phyloP scores from a whole-genome alignment of 1,284 basidiomycete genomes.

The Sporisorium graminicola region DNA sequence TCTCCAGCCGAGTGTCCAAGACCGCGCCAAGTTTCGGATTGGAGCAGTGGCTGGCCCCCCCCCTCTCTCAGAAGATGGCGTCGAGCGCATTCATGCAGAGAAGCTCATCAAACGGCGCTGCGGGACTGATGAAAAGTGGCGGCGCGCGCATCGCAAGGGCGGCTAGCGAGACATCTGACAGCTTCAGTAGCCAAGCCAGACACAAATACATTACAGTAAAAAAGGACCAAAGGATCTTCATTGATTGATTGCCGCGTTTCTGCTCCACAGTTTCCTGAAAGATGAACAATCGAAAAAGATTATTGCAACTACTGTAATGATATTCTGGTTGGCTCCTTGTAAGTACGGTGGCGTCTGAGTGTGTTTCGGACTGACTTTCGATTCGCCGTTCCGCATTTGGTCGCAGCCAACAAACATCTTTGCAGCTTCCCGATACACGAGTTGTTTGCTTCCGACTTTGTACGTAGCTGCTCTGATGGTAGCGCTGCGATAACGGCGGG shows the following conservation, averaged over 20 bases:
- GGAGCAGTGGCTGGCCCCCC: neutral
- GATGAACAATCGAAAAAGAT: too few species aligned
- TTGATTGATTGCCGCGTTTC: too few species aligned
- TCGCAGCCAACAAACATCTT: neutral
- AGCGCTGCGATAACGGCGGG: neutral
- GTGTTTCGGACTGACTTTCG: conserved; percentile 10
- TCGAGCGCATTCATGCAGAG: neutral
- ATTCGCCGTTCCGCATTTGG: conserved; percentile 13
- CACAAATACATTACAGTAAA: too few species aligned
- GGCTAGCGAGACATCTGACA: conserved; percentile 33
- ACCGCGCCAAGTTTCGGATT: conserved; percentile 34
- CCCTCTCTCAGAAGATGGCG: neutral
- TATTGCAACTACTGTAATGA: too few species aligned
- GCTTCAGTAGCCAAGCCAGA: neutral
- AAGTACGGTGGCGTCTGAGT: conserved; percentile 11
- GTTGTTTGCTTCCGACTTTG: neutral
- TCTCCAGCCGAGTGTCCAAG: conserved; percentile 24
- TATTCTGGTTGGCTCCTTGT: too few species aligned
- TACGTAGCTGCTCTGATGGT: too few species aligned
- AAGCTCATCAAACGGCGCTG: neutral
- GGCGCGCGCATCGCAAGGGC: neutral
- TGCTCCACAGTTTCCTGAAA: too few species aligned
- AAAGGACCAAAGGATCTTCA: too few species aligned
- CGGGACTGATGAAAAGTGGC: neutral
- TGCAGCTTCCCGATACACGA: neutral